These are phyloP conservation scores for Blakeslea trispora DNA, from an alignment of 371 early-diverging fungal species.

Conservation along the genomic window DNA sequence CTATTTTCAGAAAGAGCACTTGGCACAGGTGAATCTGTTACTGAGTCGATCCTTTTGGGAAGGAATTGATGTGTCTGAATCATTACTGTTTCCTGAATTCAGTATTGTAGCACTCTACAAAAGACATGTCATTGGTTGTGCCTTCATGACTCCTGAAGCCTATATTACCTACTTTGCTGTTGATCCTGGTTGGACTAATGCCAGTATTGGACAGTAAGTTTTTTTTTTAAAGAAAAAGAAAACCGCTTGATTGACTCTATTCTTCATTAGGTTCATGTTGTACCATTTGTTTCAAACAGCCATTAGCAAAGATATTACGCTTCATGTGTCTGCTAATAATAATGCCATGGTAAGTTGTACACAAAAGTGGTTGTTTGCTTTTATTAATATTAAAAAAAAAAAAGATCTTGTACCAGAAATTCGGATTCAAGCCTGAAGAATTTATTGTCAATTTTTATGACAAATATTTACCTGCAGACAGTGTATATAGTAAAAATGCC, in stretches of 20 bases:
- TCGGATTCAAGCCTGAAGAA: slow-evolving; percentile 95
- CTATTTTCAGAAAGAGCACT: slow-evolving; percentile 73
- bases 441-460: slow-evolving; percentile 91
- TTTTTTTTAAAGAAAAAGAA: no score
- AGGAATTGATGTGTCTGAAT: slow-evolving; percentile 90
- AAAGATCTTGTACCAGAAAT: slow-evolving; percentile 91
- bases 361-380: no score
- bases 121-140: slow-evolving; percentile 83
- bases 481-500: slow-evolving; percentile 82
- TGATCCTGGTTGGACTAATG: slow-evolving; percentile 81
- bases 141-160: slow-evolving; percentile 92
- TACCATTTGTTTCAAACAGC: slow-evolving; percentile 80
- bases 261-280: slow-evolving; percentile 84
- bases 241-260: no score
- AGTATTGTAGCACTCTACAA: slow-evolving; percentile 85
- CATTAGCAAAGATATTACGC: slow-evolving; percentile 80
- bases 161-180: slow-evolving; percentile 93
- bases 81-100: slow-evolving; percentile 84
- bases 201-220: slow-evolving; percentile 80
- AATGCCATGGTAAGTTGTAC: slow-evolving; percentile 83
- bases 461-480: slow-evolving; percentile 83
- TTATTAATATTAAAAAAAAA: no score
- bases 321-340: slow-evolving; percentile 94
- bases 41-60: slow-evolving; percentile 90
- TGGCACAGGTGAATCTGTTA: slow-evolving; percentile 76